Evolutionary conservation across 2,329 filamentous ascomycete species (phyloP).

Genomic region (Rutstroemia sydowiana): DNA sequence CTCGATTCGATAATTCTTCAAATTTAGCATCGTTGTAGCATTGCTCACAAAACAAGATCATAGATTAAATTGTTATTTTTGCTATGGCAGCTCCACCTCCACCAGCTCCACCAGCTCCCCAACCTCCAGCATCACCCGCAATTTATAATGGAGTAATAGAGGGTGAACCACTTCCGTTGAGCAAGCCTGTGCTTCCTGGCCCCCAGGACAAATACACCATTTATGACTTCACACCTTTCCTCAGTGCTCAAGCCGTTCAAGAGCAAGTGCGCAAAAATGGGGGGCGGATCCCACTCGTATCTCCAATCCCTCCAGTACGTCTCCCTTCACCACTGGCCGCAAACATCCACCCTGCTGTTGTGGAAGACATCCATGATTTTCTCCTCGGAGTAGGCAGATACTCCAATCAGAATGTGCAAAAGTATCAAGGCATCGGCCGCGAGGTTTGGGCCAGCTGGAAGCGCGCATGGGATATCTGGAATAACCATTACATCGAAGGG

Average conservation of each 20-base stretch:
- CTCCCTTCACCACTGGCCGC: slow-evolving; percentile 19
- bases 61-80: neutral
- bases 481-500: slow-evolving; percentile 26
- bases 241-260: slow-evolving; percentile 13
- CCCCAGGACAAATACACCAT: slow-evolving; percentile 1
- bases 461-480: slow-evolving; percentile 28
- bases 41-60: neutral
- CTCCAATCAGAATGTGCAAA: neutral
- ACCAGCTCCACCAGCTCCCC: no score
- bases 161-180: neutral
- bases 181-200: neutral
- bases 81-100: neutral
- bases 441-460: slow-evolving; percentile 28
- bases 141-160: neutral
- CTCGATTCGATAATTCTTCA: neutral
- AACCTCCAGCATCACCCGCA: neutral
- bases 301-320: slow-evolving; percentile 14
- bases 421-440: slow-evolving; percentile 7
- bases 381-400: neutral
- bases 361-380: slow-evolving; percentile 11
- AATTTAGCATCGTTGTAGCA: neutral
- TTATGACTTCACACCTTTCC: slow-evolving; percentile 17
- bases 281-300: slow-evolving; percentile 11
- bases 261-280: neutral
- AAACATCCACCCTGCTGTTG: slow-evolving; percentile 14